Evolutionary conservation across 305 asterid genomes (phyloP), one percentile per base, ranked within the genome.

Genomic region (Petunia hybrid): DNA sequence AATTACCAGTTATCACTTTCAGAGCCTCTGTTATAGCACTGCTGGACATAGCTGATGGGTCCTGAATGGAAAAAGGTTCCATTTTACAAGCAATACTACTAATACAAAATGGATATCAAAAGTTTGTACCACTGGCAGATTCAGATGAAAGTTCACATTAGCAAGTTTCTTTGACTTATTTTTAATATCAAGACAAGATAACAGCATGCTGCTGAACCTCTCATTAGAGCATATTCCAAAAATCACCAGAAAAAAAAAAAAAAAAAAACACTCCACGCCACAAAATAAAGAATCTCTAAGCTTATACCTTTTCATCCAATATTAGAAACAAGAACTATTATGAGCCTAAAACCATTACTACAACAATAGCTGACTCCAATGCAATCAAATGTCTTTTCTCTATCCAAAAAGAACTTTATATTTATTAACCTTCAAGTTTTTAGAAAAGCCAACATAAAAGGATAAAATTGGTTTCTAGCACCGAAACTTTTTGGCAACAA

Each of bases 1-100:
- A 5, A 61, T 16, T 87, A 88, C 90, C 90, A 66, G 84, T 87
- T 67, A 87, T 60, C 56, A 85, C 80, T 79, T 80, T 85, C 75
- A 88, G 82, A 82, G 91, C 90, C 76, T 88, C 89, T 0, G 89
- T 88, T 60, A 87, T 85, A 64, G 86, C 85, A 69, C 65, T 75
- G 78, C 57, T 79, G 3, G 87, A 85, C 62, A 82, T 80, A 76
- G 87, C 66, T 3, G 89, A 81, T 63, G 91, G 89, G 68, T 84
- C 86, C 91, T 88, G 86, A 38, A 56, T 40, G 66, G 77, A 73
- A 46, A 51, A 42, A 48, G 68, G 31, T 3, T 31, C 53, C 61
- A 42, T 66, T 59, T 79, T 66, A 79, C 66, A 36, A 79, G 40
- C 62, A 38, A 51, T 64, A 65, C 14, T 38, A 65, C 14, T 38